Evolutionary conservation across 306 rosid genomes (phyloP), one percentile per base, ranked within the genome.

Genomic region (Malus sylvestris): DNA sequence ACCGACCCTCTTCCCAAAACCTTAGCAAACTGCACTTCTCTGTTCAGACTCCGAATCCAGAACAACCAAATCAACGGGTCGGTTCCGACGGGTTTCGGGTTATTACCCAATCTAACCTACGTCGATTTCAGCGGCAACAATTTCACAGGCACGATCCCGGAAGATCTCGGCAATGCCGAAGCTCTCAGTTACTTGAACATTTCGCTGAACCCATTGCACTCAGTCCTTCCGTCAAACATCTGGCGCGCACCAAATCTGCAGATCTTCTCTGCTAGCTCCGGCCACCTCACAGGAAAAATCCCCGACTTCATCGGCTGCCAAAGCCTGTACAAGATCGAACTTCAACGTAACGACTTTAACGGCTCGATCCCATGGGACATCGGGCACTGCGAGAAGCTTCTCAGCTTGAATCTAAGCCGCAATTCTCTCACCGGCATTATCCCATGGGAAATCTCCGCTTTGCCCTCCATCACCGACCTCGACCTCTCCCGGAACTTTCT

Each of bases 401-500:
- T 90, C 19, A 70, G 59, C 53, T 62, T 95, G 33, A 92, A 92
- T 33, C 81, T 95, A 2, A 89, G 97, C 74, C 66, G 82, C 7
- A 95, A 95, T 82, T 79, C 85, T 0, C 91, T 95, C 67, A 86
- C 93, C 46, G 97, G 99, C 14, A 95, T 89, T 27, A 95, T 95
- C 10, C 99, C 99, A 1, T 88, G 93, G 96, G 99, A 95, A 75
- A 92, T 95, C 73, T 92, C 97, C 0, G 72, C 87, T 15, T 88
- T 95, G 1, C 97, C 97, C 3, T 83, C 86, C 6, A 89, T 95
- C 81, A 92, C 93, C 71, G 91, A 81, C 82, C 90, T 95, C 40
- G 99, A 95, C 61, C 93, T 95, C 69, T 90, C 97, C 0, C 89
- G 79, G 5, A 95, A 95, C 22, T 78, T 75, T 3, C 97, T 95